Base-by-base conservation (phyloP, 1,284 basidiomycete genomes). In the Ustilago curta region DNA sequence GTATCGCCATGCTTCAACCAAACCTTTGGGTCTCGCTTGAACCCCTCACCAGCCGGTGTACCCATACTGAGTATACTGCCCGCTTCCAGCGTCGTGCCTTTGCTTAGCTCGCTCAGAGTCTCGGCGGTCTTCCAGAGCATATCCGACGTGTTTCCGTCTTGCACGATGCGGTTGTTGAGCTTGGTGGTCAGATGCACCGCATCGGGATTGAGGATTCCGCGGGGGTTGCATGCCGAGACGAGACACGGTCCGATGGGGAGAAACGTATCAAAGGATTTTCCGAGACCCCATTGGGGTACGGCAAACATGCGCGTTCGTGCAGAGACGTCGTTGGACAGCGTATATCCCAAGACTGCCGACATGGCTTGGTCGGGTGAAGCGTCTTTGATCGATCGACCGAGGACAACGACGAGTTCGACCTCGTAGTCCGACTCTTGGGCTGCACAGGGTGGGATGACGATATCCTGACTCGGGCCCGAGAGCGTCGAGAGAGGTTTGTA, bases 1-100 rank as follows among this genome's bases (percentile, higher is more conserved):
- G 89, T 88, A 76, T 95, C 94, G 0, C 92, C 92, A 70, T 93
- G 85, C 84, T 91, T 90, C 32, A 95, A 87, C 82, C 89, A 92
- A 11, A 91, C 61, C 1, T 90, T 88, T 0, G 92, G 91, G 48
- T 90, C 89, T 79, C 88, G 88, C 43, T 90, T 90, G 74, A 91
- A 93, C 0, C 93, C 93, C 32, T 94, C 91, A 25, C 92, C 85
- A 1, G 84, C 77, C 2, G 57, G 70, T 4, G 76, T 81, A 1
- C 70, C 78, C 50, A 93, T 94, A 78, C 93, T 88, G 78, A 95
- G 92, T 69, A 95, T 87, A 0, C 91, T 90, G 1, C 94, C 94
- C 0, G 92, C 89, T 68, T 90, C 89, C 25, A 97, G 89, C 0
- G 94, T 96, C 4, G 93, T 93, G 1, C 91, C 93, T 32, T 56